These are phyloP conservation scores for Kingdonia uniflora DNA, from an alignment of 164 flowering plant species.

Conservation along the genomic window DNA sequence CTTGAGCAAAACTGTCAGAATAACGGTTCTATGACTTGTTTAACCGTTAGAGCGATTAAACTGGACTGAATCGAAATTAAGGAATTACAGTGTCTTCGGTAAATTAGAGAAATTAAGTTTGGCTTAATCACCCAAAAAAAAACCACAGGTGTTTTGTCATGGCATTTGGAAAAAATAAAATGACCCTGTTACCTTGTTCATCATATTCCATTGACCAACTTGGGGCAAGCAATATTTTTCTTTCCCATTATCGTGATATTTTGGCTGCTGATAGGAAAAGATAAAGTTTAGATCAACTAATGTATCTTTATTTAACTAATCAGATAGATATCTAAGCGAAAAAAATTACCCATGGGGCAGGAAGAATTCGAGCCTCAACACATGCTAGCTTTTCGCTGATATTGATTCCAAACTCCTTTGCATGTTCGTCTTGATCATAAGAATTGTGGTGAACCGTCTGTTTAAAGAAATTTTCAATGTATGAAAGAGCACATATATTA, in stretches of 20 bases:
- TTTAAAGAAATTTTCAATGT: background rate
- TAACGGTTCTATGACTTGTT: too few species aligned
- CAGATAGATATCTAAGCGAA: background rate
- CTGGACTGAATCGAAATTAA: too few species aligned
- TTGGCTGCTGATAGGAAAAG: constrained; percentile 32
- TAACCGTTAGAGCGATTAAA: too few species aligned
- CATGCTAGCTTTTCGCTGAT: constrained; percentile 68
- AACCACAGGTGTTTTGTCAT: too few species aligned
- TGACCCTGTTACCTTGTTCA: constrained; percentile 59
- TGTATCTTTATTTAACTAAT: constrained; percentile 2
- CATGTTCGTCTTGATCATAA: constrained; percentile 66
- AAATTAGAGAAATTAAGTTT: too few species aligned
- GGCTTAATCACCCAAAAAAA: background rate
- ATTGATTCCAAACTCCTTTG: constrained; percentile 67
- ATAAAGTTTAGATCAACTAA: background rate
- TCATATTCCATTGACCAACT: constrained; percentile 92
- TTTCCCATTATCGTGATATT: constrained; percentile 70
- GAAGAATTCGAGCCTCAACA: constrained; percentile 76
- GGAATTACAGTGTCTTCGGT: too few species aligned
- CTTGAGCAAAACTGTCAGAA: too few species aligned
- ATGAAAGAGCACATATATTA: too few species aligned
- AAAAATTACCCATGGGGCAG: constrained; percentile 73
- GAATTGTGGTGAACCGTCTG: constrained; percentile 72
- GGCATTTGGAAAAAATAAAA: background rate
- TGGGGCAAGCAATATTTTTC: constrained; percentile 82